Percentiles rank a stretch among this genome's conserved stretches.
Evolutionary conservation across 1,139 yeast species (phyloP).

Genomic region (Yamadazyma taylorii): DNA sequence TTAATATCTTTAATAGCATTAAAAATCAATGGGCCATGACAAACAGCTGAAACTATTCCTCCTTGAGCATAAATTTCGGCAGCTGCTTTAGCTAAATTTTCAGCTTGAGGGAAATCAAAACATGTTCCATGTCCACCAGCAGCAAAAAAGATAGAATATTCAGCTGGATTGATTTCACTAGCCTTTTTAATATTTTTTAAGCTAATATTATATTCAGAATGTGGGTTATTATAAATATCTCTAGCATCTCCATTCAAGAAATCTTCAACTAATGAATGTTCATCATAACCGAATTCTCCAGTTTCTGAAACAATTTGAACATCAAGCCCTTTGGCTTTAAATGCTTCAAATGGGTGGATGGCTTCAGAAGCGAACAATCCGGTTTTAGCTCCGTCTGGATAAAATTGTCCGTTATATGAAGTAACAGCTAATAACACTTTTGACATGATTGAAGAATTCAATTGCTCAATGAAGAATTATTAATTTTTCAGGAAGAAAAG

Average conservation of each 20-base stretch:
- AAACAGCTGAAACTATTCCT: slow-evolving; percentile 62
- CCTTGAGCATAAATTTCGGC: slow-evolving; percentile 46
- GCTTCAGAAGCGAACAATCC: slow-evolving; percentile 60
- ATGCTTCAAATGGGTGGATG: slow-evolving; percentile 53
- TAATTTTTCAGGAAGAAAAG: no score
- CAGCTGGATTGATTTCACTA: slow-evolving; percentile 44
- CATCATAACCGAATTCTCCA: slow-evolving; percentile 56
- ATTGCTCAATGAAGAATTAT: no score
- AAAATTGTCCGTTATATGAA: slow-evolving; percentile 49
- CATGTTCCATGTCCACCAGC: slow-evolving; percentile 68
- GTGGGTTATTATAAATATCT: slow-evolving; percentile 33
- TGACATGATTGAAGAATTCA: slow-evolving; percentile 22
- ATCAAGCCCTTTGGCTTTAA: slow-evolving; percentile 47
- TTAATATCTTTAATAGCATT: slow-evolving; percentile 41
- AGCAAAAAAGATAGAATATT: slow-evolving; percentile 55
- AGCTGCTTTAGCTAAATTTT: slow-evolving; percentile 45
- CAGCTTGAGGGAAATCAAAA: slow-evolving; percentile 56
- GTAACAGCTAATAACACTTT: slow-evolving; percentile 55
- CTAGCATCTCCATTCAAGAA: slow-evolving; percentile 47
- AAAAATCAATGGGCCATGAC: slow-evolving; percentile 66
- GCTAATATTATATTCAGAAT: slow-evolving; percentile 37
- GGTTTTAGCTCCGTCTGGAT: slow-evolving; percentile 54
- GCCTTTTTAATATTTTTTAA: slow-evolving; percentile 40
- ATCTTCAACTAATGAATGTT: slow-evolving; percentile 43
- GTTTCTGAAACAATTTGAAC: slow-evolving; percentile 58